These are phyloP conservation scores for Tetrastigma voinierianum DNA, from an alignment of 164 flowering plant genomes.

Conservation along the genomic window DNA sequence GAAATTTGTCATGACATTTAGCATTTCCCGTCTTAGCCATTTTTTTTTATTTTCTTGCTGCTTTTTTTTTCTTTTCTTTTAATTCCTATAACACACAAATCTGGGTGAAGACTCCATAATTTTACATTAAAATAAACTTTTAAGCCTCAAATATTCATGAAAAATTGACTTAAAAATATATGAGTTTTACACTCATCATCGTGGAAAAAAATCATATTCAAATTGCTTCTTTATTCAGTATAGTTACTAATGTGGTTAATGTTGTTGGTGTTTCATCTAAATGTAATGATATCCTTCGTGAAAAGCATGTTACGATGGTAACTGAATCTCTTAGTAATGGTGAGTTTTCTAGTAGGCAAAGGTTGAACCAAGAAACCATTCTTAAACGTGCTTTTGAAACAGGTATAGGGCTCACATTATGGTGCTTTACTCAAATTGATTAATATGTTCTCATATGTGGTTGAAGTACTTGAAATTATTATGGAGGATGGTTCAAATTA, in stretches of 20 bases:
- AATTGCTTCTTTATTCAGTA: neutral
- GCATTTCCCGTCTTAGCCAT: no score
- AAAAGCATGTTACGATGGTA: neutral
- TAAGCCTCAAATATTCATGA: no score
- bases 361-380: neutral
- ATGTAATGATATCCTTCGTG: neutral
- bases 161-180: no score
- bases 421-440: neutral
- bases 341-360: neutral
- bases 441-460: neutral
- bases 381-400: neutral
- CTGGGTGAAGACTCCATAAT: no score
- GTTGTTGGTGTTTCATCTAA: neutral
- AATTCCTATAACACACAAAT: no score
- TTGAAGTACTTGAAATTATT: neutral
- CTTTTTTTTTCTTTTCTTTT: no score
- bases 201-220: neutral
- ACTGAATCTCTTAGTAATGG: neutral
- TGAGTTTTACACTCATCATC: no score
- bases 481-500: neutral
- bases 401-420: neutral
- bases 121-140: no score
- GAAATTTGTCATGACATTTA: no score
- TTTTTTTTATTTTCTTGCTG: no score
- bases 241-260: neutral